Conservation (phyloP, 257 asterid genomes). For the Nicotiana undulata region DNA sequence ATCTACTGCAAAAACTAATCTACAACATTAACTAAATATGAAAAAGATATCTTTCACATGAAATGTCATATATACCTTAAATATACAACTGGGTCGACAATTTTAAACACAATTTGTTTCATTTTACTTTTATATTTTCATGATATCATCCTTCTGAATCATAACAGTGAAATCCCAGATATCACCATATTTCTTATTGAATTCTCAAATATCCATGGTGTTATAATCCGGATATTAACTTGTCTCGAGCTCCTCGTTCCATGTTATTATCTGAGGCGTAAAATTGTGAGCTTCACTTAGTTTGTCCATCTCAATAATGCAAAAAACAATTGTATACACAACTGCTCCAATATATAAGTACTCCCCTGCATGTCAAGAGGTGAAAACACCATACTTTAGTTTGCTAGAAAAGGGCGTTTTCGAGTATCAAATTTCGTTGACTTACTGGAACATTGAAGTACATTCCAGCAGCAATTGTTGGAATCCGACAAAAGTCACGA, state of each 20-base stretch:
- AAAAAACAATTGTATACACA: constrained; percentile 48
- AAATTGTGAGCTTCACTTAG: constrained; percentile 91
- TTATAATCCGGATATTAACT: constrained; percentile 77
- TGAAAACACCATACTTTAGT: neutral
- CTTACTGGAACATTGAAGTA: constrained; percentile 65
- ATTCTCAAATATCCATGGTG: constrained; percentile 89
- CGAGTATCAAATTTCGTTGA: neutral
- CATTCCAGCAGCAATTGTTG: constrained; percentile 68
- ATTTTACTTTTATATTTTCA: constrained; percentile 36
- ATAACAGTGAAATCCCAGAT: constrained; percentile 79
- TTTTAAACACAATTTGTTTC: neutral
- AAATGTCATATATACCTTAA: neutral
- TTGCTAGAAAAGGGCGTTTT: neutral
- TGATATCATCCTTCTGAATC: constrained; percentile 41
- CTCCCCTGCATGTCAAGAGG: constrained; percentile 51
- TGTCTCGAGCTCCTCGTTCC: constrained; percentile 87
- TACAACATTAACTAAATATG: neutral
- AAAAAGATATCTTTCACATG: neutral
- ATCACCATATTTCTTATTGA: constrained; percentile 80
- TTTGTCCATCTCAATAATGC: constrained; percentile 77
- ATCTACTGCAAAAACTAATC: neutral
- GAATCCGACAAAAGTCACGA: too few species aligned
- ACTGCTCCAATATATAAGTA: constrained; percentile 82
- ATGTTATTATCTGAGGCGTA: constrained; percentile 79
- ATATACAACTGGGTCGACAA: neutral